Evolutionary conservation across 2,329 filamentous ascomycete genomes (phyloP).

Genomic region (Aspergillus sp.): DNA sequence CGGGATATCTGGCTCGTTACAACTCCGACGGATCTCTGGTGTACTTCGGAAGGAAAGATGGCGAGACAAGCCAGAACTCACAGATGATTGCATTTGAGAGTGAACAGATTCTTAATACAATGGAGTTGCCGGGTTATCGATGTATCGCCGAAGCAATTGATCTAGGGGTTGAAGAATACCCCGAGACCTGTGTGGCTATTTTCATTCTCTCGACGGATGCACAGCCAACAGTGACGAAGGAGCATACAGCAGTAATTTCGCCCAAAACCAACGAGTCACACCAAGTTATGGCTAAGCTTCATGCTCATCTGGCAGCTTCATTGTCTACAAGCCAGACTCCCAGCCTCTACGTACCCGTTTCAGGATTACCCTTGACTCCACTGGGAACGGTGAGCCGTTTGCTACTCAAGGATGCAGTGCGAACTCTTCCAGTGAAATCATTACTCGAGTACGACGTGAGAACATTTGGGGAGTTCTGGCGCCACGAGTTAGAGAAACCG

Average conservation of each 20-base stretch:
- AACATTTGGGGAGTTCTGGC: conserved; percentile 23
- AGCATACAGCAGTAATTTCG: conserved; percentile 10
- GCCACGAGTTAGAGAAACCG: conserved; percentile 11
- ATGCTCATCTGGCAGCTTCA: conserved; percentile 21
- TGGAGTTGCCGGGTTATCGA: conserved; percentile 18
- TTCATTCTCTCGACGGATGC: conserved; percentile 19
- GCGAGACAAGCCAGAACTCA: background rate
- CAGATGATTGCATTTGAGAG: conserved; percentile 10
- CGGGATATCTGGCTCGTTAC: conserved; percentile 40
- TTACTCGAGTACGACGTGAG: conserved; percentile 21
- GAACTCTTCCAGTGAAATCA: conserved; percentile 10
- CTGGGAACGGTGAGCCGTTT: conserved; percentile 35
- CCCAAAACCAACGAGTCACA: conserved; percentile 16
- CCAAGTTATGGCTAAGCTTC: conserved; percentile 14
- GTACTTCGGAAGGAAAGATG: conserved; percentile 33
- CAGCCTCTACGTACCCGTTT: conserved; percentile 32
- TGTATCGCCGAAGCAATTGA: conserved; percentile 20
- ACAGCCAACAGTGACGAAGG: background rate
- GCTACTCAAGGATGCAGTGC: conserved; percentile 16
- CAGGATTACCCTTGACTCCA: conserved; percentile 30
- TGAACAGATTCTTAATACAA: conserved; percentile 14
- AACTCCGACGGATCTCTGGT: conserved; percentile 36
- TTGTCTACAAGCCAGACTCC: conserved; percentile 38
- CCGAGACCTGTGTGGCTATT: conserved; percentile 14
- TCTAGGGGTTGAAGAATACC: background rate